Conservation (phyloP, 768 basidiomycete species). For the Xerocomellus amylosporus region DNA sequence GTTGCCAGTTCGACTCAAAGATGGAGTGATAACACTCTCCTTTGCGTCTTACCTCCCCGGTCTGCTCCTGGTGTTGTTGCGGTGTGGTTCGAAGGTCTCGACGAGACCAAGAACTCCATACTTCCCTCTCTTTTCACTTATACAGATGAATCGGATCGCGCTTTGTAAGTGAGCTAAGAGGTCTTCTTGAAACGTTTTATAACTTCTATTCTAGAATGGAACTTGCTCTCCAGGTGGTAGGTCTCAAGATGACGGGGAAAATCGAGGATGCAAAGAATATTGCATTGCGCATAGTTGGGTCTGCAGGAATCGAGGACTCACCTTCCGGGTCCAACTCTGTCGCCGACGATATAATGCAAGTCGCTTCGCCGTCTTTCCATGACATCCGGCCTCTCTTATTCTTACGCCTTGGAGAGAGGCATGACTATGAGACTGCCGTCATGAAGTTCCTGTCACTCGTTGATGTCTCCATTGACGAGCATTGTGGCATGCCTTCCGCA, state of each 20-base stretch:
- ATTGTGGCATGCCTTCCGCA: conserved; percentile 40
- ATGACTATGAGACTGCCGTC: conserved; percentile 72
- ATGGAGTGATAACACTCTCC: conserved; percentile 91
- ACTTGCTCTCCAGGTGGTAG: conserved; percentile 91
- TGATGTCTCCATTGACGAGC: conserved; percentile 55
- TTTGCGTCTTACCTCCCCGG: conserved; percentile 86
- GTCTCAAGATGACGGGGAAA: conserved; percentile 94
- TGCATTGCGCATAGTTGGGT: conserved; percentile 88
- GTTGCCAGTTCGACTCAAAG: conserved; percentile 80
- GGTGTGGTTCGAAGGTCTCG: conserved; percentile 83
- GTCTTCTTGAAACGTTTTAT: conserved; percentile 9
- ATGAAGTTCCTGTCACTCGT: conserved; percentile 79
- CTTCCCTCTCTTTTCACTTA: conserved; percentile 80
- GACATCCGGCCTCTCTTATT: conserved; percentile 60
- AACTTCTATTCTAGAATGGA: conserved; percentile 67
- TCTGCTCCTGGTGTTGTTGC: conserved; percentile 79
- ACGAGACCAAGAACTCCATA: conserved; percentile 52
- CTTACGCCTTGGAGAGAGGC: conserved; percentile 49
- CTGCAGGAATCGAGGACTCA: conserved; percentile 52
- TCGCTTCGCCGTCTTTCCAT: conserved; percentile 43
- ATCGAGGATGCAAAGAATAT: conserved; percentile 92
- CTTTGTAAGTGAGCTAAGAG: conserved; percentile 56
- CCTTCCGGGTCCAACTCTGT: conserved; percentile 33
- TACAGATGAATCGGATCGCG: conserved; percentile 84
- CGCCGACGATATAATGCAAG: conserved; percentile 51